A percentile compares a stretch with the other conserved stretches of the same genome.
These are phyloP conservation scores for Blepharisma japonicum DNA, from an alignment of 73 alveolate genomes.

Conservation along the genomic window DNA sequence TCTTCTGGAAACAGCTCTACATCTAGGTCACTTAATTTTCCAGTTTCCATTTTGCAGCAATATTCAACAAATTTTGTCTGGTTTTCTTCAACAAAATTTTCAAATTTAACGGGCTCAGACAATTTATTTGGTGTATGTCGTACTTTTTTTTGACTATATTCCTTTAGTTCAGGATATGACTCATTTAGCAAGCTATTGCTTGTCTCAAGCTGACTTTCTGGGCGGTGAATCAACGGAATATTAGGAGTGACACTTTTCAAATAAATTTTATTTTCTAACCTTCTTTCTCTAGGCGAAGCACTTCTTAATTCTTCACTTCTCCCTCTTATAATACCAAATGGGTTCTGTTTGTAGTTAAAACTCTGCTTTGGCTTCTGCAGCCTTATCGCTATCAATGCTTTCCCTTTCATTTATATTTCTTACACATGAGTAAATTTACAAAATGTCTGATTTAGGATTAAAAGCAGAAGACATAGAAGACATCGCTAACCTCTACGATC, in stretches of 20 bases:
- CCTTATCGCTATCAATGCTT: too few species aligned
- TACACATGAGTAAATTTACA: background rate
- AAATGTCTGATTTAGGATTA: background rate
- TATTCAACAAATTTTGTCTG: background rate
- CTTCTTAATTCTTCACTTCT: constrained; percentile 1
- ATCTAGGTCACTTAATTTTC: background rate
- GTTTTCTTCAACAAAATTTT: background rate
- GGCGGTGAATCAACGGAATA: background rate
- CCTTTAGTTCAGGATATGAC: too few species aligned
- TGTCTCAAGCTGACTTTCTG: background rate
- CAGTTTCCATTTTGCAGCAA: background rate
- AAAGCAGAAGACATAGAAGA: constrained; percentile 37
- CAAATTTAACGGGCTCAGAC: too few species aligned
- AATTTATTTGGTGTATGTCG: too few species aligned
- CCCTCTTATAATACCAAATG: constrained; percentile 16
- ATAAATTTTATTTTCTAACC: background rate
- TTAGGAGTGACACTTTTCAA: constrained; percentile 18
- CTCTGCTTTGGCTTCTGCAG: too few species aligned
- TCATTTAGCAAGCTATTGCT: too few species aligned
- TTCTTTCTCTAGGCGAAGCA: constrained; percentile 2
- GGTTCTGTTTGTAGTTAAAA: background rate
- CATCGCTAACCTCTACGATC: constrained; percentile 36
- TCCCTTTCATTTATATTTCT: too few species aligned
- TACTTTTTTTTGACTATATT: too few species aligned
- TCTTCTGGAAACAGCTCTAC: constrained; percentile 20